Evolutionary conservation across 306 rosid species (phyloP).

Genomic region (Cicer arietinum): DNA sequence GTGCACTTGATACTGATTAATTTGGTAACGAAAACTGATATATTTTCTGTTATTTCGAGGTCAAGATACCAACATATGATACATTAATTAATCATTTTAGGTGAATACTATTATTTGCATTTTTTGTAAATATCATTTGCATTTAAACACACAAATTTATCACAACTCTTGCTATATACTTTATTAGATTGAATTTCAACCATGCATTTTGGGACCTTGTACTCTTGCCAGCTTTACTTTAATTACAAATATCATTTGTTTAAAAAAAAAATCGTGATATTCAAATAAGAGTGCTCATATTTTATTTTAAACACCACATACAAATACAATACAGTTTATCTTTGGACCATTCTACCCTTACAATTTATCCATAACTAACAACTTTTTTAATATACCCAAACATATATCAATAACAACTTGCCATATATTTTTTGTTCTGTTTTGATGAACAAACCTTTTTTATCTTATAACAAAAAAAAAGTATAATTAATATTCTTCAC

Average conservation of each 20-base stretch:
- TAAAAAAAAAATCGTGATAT: too few species aligned
- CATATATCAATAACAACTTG: neutral
- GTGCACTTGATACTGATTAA: too few species aligned
- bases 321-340: slow-evolving; percentile 16
- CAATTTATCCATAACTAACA: slow-evolving; percentile 5
- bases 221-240: neutral
- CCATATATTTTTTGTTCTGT: slow-evolving; percentile 11
- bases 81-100: neutral
- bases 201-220: neutral
- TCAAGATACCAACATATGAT: too few species aligned
- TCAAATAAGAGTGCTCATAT: too few species aligned
- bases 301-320: slow-evolving; percentile 34
- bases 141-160: neutral
- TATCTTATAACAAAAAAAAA: slow-evolving; percentile 36
- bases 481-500: slow-evolving; percentile 15
- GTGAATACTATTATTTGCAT: neutral
- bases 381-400: neutral
- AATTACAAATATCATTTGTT: too few species aligned
- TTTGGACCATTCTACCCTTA: slow-evolving; percentile 32
- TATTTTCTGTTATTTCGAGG: too few species aligned
- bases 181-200: neutral
- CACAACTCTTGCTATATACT: neutral
- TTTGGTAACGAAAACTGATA: too few species aligned
- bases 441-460: slow-evolving; percentile 22
- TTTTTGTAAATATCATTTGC: neutral